phyloP scores from a whole-genome alignment of 257 asterid genomes.

The Nyctanthes arbortristis region DNA sequence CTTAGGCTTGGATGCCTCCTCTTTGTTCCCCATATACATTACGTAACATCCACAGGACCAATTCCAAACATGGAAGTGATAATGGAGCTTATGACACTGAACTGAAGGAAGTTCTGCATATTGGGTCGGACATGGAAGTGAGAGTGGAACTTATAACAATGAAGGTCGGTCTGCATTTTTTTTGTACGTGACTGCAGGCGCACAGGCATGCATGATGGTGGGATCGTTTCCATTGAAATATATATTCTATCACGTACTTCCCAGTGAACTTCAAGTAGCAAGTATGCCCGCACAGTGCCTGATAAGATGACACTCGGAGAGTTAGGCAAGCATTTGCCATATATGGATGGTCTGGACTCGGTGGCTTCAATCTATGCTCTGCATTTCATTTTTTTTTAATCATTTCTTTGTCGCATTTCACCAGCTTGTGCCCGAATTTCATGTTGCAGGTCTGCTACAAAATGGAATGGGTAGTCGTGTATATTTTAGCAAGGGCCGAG shows the following conservation, averaged over 20 bases:
- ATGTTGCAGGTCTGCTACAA: constrained; percentile 56
- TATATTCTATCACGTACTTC: constrained; percentile 36
- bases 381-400: no score
- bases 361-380: not conserved
- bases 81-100: constrained; percentile 61
- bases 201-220: no score
- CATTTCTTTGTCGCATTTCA: no score
- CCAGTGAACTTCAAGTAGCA: constrained; percentile 82
- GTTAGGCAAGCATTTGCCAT: constrained; percentile 55
- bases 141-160: not conserved
- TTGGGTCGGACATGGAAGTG: constrained; percentile 66
- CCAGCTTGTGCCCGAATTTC: not conserved
- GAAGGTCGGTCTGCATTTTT: not conserved
- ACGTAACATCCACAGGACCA: constrained; percentile 66
- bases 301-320: constrained; percentile 70
- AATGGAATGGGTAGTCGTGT: constrained; percentile 63
- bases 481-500: constrained; percentile 64
- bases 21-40: constrained; percentile 69
- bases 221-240: no score
- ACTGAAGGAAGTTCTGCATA: constrained; percentile 76
- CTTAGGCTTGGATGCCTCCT: constrained; percentile 74
- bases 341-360: constrained; percentile 49
- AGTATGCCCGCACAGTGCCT: constrained; percentile 55
- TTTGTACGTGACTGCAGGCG: not conserved
- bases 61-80: constrained; percentile 81